These are phyloP conservation scores for Blastobotrys aristatus DNA, from an alignment of 1,139 yeast genomes.

Conservation along the genomic window DNA sequence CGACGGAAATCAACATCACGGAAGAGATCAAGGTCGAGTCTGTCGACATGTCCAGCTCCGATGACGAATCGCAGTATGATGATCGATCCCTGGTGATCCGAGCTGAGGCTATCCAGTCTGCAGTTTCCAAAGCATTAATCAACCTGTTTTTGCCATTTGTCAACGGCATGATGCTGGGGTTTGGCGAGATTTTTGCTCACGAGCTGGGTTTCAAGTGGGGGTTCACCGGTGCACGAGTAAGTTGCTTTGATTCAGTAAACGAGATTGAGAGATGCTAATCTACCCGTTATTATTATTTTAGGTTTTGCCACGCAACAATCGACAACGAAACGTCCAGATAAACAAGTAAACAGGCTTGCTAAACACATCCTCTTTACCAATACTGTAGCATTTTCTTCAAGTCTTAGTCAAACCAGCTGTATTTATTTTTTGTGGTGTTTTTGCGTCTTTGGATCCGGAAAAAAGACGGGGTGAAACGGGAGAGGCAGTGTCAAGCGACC, in stretches of 20 bases:
- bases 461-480: no score
- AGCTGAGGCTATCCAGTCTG: background rate
- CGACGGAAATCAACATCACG: background rate
- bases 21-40: constrained; percentile 3
- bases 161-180: constrained; percentile 94
- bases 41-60: background rate
- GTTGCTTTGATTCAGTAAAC: constrained; percentile 1
- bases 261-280: background rate
- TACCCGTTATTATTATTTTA: no score
- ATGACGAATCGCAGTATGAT: background rate
- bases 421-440: no score
- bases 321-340: constrained; percentile 3
- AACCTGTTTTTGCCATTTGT: constrained; percentile 81
- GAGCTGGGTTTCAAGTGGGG: constrained; percentile 80
- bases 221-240: constrained; percentile 75
- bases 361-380: no score
- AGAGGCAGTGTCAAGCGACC: no score
- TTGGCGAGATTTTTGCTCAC: constrained; percentile 93
- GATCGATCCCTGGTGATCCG: background rate
- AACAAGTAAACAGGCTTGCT: background rate
- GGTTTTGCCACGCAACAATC: constrained; percentile 7
- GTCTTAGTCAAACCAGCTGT: no score
- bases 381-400: no score
- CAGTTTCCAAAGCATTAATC: constrained; percentile 41
- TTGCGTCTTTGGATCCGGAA: no score